Evolutionary conservation across 2,329 filamentous ascomycete species (phyloP).

Genomic region (Penicillium sp.): DNA sequence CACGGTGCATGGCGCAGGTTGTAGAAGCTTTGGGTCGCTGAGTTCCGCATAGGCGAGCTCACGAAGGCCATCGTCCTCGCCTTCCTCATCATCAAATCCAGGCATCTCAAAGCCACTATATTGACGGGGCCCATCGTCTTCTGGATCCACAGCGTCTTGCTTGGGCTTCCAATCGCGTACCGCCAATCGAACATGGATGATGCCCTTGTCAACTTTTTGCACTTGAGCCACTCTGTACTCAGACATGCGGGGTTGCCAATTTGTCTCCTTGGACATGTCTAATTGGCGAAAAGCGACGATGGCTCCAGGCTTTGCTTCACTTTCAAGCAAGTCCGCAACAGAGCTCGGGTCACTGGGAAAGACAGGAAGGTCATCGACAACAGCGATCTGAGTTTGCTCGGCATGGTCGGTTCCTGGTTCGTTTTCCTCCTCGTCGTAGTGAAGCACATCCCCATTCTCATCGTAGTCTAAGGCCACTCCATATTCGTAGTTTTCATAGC

Average conservation of each 20-base stretch:
- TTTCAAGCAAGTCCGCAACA: conserved; percentile 50
- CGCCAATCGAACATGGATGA: conserved; percentile 65
- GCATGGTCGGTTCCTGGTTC: conserved; percentile 5
- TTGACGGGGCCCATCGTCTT: conserved; percentile 66
- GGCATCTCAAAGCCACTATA: conserved; percentile 79
- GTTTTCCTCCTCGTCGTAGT: conserved; percentile 27
- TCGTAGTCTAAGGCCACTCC: not conserved
- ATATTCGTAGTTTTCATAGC: not conserved
- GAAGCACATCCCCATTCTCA: conserved; percentile 33
- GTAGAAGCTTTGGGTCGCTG: conserved; percentile 66
- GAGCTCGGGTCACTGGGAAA: conserved; percentile 61
- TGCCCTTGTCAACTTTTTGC: conserved; percentile 55
- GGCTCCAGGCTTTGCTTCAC: conserved; percentile 36
- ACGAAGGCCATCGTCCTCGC: conserved; percentile 61
- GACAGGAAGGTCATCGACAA: conserved; percentile 48
- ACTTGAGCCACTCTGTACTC: conserved; percentile 66
- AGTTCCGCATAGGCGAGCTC: conserved; percentile 62
- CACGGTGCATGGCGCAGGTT: conserved; percentile 35
- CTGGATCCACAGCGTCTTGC: conserved; percentile 57
- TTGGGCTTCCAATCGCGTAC: conserved; percentile 64
- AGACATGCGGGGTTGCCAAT: conserved; percentile 49
- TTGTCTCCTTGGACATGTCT: conserved; percentile 48
- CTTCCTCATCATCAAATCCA: conserved; percentile 58
- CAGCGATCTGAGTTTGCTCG: not conserved
- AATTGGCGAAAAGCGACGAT: conserved; percentile 50